These are phyloP conservation scores for Nicotiana obtusifolia DNA, from an alignment of 257 asterid species.

Conservation along the genomic window DNA sequence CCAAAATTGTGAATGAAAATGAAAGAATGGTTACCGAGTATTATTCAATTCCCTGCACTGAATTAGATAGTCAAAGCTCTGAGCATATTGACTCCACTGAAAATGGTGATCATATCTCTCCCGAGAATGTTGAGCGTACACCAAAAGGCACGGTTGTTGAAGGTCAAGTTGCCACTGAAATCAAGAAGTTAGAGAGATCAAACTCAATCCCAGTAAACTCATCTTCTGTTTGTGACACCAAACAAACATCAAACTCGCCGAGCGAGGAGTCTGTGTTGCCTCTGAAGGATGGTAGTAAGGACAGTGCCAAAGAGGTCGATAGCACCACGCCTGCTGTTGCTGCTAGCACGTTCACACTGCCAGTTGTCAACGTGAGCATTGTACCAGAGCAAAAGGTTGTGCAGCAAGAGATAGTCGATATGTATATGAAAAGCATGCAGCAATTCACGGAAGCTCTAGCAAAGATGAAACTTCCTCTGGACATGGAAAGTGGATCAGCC, in stretches of 20 bases:
- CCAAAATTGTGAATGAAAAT: constrained; percentile 66
- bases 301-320: constrained; percentile 29
- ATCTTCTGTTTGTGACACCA: constrained; percentile 31
- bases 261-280: constrained; percentile 34
- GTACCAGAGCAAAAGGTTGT: constrained; percentile 73
- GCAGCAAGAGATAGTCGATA: constrained; percentile 92
- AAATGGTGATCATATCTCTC: constrained; percentile 40
- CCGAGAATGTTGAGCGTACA: constrained; percentile 29
- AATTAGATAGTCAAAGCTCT: constrained; percentile 48
- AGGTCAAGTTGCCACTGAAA: constrained; percentile 13
- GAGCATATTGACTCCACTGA: constrained; percentile 50
- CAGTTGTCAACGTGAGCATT: constrained; percentile 41
- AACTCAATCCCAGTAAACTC: constrained; percentile 23
- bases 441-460: constrained; percentile 88
- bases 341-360: constrained; percentile 26
- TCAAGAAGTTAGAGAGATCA: constrained; percentile 44
- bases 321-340: constrained; percentile 32
- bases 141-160: constrained; percentile 23
- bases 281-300: constrained; percentile 32
- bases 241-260: constrained; percentile 31
- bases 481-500: constrained; percentile 60
- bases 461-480: constrained; percentile 94
- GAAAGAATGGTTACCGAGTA: constrained; percentile 85
- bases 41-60: constrained; percentile 56
- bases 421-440: constrained; percentile 99